Conservation (phyloP, 2,329 filamentous ascomycete species). For the Fusarium dlaminii region DNA sequence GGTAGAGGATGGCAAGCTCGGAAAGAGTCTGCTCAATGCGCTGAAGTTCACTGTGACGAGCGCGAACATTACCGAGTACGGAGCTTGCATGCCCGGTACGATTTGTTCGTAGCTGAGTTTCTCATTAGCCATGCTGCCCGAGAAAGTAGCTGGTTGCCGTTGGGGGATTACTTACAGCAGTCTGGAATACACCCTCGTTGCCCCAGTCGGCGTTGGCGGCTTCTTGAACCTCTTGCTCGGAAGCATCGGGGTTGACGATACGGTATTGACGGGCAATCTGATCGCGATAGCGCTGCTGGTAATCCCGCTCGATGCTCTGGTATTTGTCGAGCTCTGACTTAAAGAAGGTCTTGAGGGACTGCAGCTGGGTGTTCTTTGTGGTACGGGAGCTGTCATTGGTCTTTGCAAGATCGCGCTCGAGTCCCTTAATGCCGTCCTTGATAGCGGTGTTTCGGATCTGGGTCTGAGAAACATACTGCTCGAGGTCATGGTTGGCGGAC, state of each 20-base stretch:
- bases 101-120: constrained; percentile 74
- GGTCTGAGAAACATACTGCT: constrained; percentile 74
- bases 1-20: constrained; percentile 76
- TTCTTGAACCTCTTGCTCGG: constrained; percentile 74
- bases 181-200: constrained; percentile 83
- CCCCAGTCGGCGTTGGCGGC: constrained; percentile 78
- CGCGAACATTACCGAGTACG: constrained; percentile 80
- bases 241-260: constrained; percentile 84
- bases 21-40: constrained; percentile 79
- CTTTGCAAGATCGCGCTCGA: constrained; percentile 75
- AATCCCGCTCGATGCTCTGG: constrained; percentile 75
- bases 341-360: constrained; percentile 76
- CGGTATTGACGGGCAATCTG: constrained; percentile 83
- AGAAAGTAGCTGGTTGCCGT: neutral
- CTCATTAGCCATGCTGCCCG: constrained; percentile 17
- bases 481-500: constrained; percentile 65
- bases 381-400: constrained; percentile 68
- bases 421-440: constrained; percentile 79
- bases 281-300: constrained; percentile 76
- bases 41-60: constrained; percentile 84
- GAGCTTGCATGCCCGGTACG: constrained; percentile 77
- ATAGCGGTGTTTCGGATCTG: constrained; percentile 79
- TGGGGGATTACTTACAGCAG: constrained; percentile 68
- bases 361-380: constrained; percentile 76
- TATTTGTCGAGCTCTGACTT: constrained; percentile 76